Conservation (phyloP, 192 early-diverging fungal genomes). For the Polychytrium aggregatum region DNA sequence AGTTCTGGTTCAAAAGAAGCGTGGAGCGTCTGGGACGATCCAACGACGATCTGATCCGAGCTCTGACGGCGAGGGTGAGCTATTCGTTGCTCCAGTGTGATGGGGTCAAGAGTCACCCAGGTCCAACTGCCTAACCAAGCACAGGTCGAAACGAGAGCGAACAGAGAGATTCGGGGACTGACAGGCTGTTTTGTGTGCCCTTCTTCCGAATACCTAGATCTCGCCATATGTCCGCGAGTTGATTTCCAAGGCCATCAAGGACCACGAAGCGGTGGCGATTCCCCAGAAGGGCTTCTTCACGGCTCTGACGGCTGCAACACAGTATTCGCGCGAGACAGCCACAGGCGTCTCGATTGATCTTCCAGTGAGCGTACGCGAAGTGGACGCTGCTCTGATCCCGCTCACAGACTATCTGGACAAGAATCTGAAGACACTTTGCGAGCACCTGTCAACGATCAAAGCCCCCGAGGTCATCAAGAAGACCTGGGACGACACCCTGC, state of each 20-base stretch:
- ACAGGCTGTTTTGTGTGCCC: too few relatives aligned
- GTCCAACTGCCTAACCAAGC: too few relatives aligned
- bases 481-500: conserved; percentile 39
- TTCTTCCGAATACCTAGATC: too few relatives aligned
- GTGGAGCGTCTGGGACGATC: conserved; percentile 35
- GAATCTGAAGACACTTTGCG: conserved; percentile 36
- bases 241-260: conserved; percentile 33
- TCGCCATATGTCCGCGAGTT: conserved; percentile 29
- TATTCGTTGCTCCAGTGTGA: too few relatives aligned
- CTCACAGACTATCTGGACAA: conserved; percentile 45
- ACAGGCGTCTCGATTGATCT: conserved; percentile 19
- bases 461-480: conserved; percentile 43
- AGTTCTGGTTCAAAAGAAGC: conserved; percentile 40
- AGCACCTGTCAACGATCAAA: conserved; percentile 28
- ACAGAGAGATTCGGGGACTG: too few relatives aligned
- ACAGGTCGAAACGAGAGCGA: too few relatives aligned
- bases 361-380: conserved; percentile 21
- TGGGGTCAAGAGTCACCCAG: too few relatives aligned
- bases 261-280: conserved; percentile 38
- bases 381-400: conserved; percentile 28
- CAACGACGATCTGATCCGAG: conserved; percentile 36
- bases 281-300: conserved; percentile 30
- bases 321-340: conserved; percentile 36
- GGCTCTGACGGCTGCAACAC: conserved; percentile 21
- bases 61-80: conserved; percentile 25